Conservation (phyloP, 2,329 filamentous ascomycete genomes). For the Parasarocladium wereldwijsianum region DNA sequence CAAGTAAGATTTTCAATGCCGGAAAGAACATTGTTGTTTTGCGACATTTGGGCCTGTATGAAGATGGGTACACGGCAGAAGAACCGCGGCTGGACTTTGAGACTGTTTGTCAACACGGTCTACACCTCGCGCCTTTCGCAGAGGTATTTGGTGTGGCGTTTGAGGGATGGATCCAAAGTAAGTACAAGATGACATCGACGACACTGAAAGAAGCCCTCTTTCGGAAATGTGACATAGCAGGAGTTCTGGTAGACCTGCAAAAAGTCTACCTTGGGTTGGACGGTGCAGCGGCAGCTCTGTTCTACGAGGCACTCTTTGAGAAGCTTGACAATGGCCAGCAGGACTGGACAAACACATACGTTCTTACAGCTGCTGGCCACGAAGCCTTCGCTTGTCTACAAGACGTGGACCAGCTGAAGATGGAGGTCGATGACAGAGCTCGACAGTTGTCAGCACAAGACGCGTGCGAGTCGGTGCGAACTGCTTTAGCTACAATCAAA, state of each 20-base stretch:
- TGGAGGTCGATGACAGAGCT: conserved; percentile 31
- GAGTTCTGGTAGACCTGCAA: conserved; percentile 51
- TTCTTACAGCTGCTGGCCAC: conserved; percentile 64
- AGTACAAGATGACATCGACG: conserved; percentile 54
- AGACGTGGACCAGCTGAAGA: conserved; percentile 47
- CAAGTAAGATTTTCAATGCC: conserved; percentile 63
- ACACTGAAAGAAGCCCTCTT: conserved; percentile 54
- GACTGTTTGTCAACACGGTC: conserved; percentile 32
- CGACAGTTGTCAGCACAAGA: conserved; percentile 26
- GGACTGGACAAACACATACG: conserved; percentile 68
- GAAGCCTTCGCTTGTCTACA: conserved; percentile 49
- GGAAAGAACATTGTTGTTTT: conserved; percentile 82
- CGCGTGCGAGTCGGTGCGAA: conserved; percentile 39
- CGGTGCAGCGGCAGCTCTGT: conserved; percentile 48
- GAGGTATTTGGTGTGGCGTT: conserved; percentile 62
- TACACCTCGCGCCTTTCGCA: conserved; percentile 50
- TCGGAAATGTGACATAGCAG: conserved; percentile 50
- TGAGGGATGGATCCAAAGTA: conserved; percentile 59
- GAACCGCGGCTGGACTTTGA: conserved; percentile 41
- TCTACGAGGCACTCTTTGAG: conserved; percentile 58
- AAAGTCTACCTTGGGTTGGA: conserved; percentile 65
- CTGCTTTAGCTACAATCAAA: conserved; percentile 44
- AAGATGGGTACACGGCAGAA: conserved; percentile 15
- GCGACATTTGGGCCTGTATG: conserved; percentile 48
- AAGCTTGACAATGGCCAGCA: conserved; percentile 48